These are phyloP conservation scores for Nakazawaea wyomingensis DNA, from an alignment of 805 yeast genomes.

Conservation along the genomic window DNA sequence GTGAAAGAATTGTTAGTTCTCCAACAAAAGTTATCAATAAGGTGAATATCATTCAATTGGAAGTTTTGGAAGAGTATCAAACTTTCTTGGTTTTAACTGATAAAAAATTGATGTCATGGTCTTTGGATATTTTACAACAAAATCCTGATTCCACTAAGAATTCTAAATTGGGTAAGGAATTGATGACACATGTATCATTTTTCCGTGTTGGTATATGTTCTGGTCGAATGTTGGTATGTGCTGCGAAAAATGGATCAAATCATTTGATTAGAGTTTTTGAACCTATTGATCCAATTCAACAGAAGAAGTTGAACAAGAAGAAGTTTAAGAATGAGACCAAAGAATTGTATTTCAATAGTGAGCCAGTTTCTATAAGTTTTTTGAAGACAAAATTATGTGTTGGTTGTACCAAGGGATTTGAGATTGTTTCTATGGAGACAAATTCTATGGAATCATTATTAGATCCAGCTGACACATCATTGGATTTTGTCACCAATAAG, in stretches of 20 bases:
- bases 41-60: conserved; percentile 79
- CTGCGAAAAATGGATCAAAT: conserved; percentile 76
- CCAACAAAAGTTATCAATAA: conserved; percentile 75
- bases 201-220: conserved; percentile 92
- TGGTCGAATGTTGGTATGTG: conserved; percentile 83
- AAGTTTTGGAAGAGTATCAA: conserved; percentile 87
- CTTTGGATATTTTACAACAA: conserved; percentile 58
- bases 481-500: conserved; percentile 84
- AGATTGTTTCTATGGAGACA: conserved; percentile 81
- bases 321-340: conserved; percentile 61
- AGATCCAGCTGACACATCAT: conserved; percentile 97
- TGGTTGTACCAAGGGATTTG: conserved; percentile 96
- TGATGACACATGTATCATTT: conserved; percentile 82
- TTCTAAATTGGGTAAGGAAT: conserved; percentile 65
- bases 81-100: conserved; percentile 78
- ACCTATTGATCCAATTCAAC: conserved; percentile 71
- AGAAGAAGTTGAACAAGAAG: conserved; percentile 57
- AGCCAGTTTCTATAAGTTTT: conserved; percentile 88
- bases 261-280: conserved; percentile 81
- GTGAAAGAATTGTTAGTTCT: conserved; percentile 49
- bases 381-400: conserved; percentile 84
- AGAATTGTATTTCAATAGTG: conserved; percentile 80
- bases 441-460: conserved; percentile 82
- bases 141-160: conserved; percentile 45
- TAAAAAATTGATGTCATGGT: conserved; percentile 72